Evolutionary conservation across 345 rosid species (phyloP).

Genomic region (Pugionium dolabratum): DNA sequence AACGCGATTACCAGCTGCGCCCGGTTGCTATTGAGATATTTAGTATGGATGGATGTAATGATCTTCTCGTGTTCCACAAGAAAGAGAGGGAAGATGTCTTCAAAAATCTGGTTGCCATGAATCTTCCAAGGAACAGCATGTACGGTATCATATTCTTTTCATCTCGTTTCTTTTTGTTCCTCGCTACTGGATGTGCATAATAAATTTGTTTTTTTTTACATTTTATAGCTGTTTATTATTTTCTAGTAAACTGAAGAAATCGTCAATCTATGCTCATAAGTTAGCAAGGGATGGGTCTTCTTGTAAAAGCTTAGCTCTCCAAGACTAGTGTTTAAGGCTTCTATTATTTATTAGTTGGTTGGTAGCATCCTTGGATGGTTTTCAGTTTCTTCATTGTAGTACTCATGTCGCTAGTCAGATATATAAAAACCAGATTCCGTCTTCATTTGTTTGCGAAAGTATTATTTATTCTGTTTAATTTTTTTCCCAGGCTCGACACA

Average conservation of each 20-base stretch:
- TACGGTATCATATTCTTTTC: slow-evolving; percentile 45
- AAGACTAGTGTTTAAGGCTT: neutral
- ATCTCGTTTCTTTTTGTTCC: slow-evolving; percentile 26
- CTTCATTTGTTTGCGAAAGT: neutral
- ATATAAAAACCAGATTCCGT: slow-evolving; percentile 15
- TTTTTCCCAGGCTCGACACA: slow-evolving; percentile 69
- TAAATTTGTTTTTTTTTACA: slow-evolving; percentile 5
- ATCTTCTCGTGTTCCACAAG: slow-evolving; percentile 89
- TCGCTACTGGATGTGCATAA: slow-evolving; percentile 21
- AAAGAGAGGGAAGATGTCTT: slow-evolving; percentile 95
- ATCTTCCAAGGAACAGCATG: slow-evolving; percentile 94
- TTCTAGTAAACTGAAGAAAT: slow-evolving; percentile 9
- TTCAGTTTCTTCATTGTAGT: slow-evolving; percentile 6
- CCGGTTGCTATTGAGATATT: slow-evolving; percentile 95
- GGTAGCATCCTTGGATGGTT: slow-evolving; percentile 14
- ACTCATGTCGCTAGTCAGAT: slow-evolving; percentile 15
- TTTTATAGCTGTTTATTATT: neutral
- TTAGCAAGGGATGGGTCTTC: slow-evolving; percentile 18
- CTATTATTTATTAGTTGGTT: neutral
- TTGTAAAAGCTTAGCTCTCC: neutral
- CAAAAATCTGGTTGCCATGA: slow-evolving; percentile 84
- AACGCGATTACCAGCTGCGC: slow-evolving; percentile 95
- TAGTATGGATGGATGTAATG: slow-evolving; percentile 97
- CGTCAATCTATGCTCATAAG: slow-evolving; percentile 1
- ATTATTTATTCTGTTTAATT: slow-evolving; percentile 14